Conservation (phyloP, 2,329 filamentous ascomycete genomes). For the Didymella lethalis region DNA sequence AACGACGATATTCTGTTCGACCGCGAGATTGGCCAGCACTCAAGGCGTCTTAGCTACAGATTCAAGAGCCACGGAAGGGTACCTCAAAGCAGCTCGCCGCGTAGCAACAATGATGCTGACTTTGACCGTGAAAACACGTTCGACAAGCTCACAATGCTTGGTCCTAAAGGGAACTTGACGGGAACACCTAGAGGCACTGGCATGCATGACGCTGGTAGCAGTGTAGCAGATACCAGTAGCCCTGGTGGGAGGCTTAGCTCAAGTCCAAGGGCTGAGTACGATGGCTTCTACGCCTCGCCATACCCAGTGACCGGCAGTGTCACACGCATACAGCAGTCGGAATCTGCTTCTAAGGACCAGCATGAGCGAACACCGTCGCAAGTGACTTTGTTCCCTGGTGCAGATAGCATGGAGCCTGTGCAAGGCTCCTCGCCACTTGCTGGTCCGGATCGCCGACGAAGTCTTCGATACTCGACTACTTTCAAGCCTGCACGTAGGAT, state of each 20-base stretch:
- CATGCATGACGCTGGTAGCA: conserved; percentile 50
- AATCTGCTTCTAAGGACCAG: conserved; percentile 2
- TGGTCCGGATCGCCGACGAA: conserved; percentile 20
- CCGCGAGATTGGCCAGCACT: conserved; percentile 19
- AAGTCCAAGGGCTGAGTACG: conserved; percentile 24
- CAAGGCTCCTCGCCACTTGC: conserved; percentile 23
- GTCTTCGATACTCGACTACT: conserved; percentile 28
- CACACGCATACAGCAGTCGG: conserved; percentile 29
- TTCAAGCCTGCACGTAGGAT: conserved; percentile 29
- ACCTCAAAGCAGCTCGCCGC: conserved; percentile 10
- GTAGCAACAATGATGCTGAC: conserved; percentile 7
- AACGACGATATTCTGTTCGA: conserved; percentile 47
- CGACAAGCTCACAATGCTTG: conserved; percentile 45
- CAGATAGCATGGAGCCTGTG: conserved; percentile 24
- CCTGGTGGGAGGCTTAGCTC: conserved; percentile 37
- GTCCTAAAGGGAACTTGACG: conserved; percentile 49
- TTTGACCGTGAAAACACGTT: conserved; percentile 46
- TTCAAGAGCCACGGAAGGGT: conserved; percentile 7
- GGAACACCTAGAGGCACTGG: conserved; percentile 48
- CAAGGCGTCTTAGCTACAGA: conserved; percentile 5
- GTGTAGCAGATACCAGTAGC: conserved; percentile 49
- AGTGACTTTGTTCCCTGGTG: conserved; percentile 30
- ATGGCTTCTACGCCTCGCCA: conserved; percentile 36
- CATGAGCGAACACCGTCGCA: conserved; percentile 37
- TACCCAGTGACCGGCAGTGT: conserved; percentile 33